These are phyloP conservation scores for Plasmodium knowlesi DNA, from an alignment of 169 alveolate species.

Conservation along the genomic window DNA sequence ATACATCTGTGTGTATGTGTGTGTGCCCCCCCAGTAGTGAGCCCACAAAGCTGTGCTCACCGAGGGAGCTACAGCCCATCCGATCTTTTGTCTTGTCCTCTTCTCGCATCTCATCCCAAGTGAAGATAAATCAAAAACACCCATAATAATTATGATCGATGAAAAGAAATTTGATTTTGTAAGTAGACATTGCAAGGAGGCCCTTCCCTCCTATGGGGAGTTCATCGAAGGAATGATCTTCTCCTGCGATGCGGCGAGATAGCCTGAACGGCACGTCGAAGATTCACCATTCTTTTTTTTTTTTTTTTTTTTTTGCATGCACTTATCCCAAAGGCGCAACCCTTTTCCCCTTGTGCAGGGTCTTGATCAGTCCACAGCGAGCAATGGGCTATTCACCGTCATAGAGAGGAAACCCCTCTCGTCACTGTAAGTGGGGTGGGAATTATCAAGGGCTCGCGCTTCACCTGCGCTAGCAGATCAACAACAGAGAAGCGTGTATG, in stretches of 20 bases:
- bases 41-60: neutral
- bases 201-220: neutral
- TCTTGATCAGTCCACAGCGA: slow-evolving; percentile 52
- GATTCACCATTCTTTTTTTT: neutral
- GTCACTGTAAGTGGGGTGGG: slow-evolving; percentile 33
- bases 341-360: slow-evolving; percentile 6
- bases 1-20: neutral
- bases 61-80: neutral
- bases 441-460: neutral
- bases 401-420: slow-evolving; percentile 67
- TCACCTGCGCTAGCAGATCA: neutral
- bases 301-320: no score
- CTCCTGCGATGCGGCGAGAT: no score
- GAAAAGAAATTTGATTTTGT: slow-evolving; percentile 44
- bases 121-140: neutral
- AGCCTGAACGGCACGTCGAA: neutral
- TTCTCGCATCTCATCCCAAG: neutral
- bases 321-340: no score
- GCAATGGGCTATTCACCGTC: slow-evolving; percentile 70
- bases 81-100: neutral
- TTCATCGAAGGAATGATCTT: no score
- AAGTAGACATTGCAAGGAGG: slow-evolving; percentile 2
- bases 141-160: slow-evolving; percentile 46
- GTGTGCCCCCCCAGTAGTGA: neutral
- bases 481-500: neutral